Percentiles rank a stretch among this genome's conserved stretches.
Conservation (phyloP, 768 basidiomycete genomes). For the Mrakia gelida region DNA sequence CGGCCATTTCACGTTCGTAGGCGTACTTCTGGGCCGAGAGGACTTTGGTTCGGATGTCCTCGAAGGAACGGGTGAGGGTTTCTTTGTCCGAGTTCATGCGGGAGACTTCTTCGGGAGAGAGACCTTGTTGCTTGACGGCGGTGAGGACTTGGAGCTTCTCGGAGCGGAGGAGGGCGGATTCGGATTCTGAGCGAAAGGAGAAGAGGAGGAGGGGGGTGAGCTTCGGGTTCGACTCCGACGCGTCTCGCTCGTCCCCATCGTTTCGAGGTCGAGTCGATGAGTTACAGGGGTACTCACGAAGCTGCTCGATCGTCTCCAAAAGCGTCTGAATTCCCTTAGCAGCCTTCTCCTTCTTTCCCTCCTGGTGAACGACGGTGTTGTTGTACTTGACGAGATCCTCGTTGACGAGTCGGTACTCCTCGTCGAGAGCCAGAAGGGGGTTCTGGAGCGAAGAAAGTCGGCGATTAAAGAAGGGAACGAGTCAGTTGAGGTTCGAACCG, state of each 20-base stretch:
- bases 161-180: slow-evolving; percentile 59
- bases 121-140: slow-evolving; percentile 77
- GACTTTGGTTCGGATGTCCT: slow-evolving; percentile 71
- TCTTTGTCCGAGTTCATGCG: slow-evolving; percentile 90
- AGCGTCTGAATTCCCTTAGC: background rate
- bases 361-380: slow-evolving; percentile 31
- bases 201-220: background rate
- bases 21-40: slow-evolving; percentile 66
- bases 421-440: slow-evolving; percentile 10
- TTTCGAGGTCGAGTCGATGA: background rate
- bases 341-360: slow-evolving; percentile 24
- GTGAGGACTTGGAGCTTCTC: slow-evolving; percentile 62
- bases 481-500: background rate
- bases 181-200: slow-evolving; percentile 49
- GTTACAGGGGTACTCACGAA: slow-evolving; percentile 18
- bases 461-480: background rate
- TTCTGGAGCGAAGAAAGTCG: background rate
- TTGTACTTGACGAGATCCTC: slow-evolving; percentile 60
- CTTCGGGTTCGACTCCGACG: background rate
- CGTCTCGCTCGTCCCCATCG: background rate
- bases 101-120: slow-evolving; percentile 83
- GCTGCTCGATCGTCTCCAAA: slow-evolving; percentile 32
- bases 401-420: slow-evolving; percentile 46
- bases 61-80: slow-evolving; percentile 58
- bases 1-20: slow-evolving; percentile 75